phyloP scores from a whole-genome alignment of 148 eudicot genomes.

The Chenopodium suecicum region DNA sequence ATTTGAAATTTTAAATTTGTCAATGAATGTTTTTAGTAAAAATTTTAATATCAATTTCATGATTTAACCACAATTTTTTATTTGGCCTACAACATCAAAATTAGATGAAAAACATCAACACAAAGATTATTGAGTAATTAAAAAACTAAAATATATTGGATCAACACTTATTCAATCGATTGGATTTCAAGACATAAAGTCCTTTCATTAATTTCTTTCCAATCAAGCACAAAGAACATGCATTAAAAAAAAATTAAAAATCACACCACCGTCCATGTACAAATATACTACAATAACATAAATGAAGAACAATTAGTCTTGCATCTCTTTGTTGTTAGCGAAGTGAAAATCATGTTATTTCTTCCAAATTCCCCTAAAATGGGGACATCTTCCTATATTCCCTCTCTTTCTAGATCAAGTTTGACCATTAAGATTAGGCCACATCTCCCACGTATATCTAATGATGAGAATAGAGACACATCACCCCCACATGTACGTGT shows the following conservation, averaged over 20 bases:
- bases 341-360: too few relatives aligned
- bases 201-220: too few relatives aligned
- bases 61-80: too few relatives aligned
- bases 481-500: background rate
- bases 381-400: constrained; percentile 22
- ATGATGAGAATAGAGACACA: background rate
- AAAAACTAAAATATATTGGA: too few relatives aligned
- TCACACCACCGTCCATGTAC: background rate
- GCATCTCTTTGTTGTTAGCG: background rate
- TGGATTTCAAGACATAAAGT: too few relatives aligned
- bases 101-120: too few relatives aligned
- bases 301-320: background rate
- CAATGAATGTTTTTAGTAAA: too few relatives aligned
- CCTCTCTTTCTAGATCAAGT: background rate
- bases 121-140: too few relatives aligned
- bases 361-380: background rate
- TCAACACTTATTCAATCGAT: too few relatives aligned
- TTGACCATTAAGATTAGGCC: constrained; percentile 6
- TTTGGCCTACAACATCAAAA: too few relatives aligned
- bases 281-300: background rate
- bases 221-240: constrained; percentile 2
- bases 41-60: too few relatives aligned
- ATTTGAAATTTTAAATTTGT: too few relatives aligned
- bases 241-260: background rate
- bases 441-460: background rate